Conservation (phyloP, 768 basidiomycete species). For the Postia placenta region DNA sequence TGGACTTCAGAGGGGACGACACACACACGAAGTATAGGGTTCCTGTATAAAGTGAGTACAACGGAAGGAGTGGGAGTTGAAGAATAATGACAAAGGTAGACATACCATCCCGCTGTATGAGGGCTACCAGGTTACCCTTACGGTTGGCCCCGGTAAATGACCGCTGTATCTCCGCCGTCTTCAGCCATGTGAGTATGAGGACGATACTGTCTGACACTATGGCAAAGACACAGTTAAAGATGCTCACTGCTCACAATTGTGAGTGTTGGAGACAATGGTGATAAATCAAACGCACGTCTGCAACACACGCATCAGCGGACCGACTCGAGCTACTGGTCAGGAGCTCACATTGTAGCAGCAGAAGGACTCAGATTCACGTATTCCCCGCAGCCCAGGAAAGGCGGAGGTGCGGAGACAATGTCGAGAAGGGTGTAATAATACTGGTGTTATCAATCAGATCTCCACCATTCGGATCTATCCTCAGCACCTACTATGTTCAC, state of each 20-base stretch:
- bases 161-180: background rate
- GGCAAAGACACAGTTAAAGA: slow-evolving; percentile 5
- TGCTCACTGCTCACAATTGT: background rate
- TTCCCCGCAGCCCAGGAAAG: slow-evolving; percentile 3
- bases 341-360: slow-evolving; percentile 1
- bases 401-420: background rate
- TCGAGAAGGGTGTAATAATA: slow-evolving; percentile 1
- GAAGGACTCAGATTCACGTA: background rate
- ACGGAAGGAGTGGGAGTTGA: background rate
- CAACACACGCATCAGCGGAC: background rate
- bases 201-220: slow-evolving; percentile 1
- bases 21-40: slow-evolving; percentile 6
- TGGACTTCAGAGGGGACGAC: background rate
- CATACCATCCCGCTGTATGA: slow-evolving; percentile 3
- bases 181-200: slow-evolving; percentile 4
- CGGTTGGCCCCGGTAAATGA: too few relatives aligned
- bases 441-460: background rate
- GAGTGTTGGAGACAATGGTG: too few relatives aligned
- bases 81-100: background rate
- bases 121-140: background rate
- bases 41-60: too few relatives aligned
- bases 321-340: background rate
- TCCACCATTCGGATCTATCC: background rate
- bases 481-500: slow-evolving; percentile 1
- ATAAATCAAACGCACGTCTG: background rate